A percentile compares a stretch with the other conserved stretches of the same genome.
phyloP scores from a whole-genome alignment of 176 grass and related monocot genomes.

The Paspalum vaginatum region DNA sequence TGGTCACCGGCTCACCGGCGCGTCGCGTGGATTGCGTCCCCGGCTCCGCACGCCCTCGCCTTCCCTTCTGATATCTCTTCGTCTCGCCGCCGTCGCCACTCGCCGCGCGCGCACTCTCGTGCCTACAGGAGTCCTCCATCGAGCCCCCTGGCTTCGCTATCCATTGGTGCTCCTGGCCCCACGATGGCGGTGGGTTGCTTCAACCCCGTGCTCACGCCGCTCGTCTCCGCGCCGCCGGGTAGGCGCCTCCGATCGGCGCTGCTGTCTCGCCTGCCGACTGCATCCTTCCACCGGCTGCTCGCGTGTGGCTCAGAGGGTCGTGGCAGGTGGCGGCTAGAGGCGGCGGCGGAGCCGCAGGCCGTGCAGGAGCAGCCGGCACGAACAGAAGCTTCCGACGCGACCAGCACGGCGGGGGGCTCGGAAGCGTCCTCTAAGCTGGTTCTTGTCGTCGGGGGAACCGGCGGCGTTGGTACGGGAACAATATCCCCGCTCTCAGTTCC shows the following conservation, averaged over 20 bases:
- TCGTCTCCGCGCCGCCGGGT: background rate
- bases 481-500: background rate
- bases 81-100: constrained; percentile 1
- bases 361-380: constrained; percentile 46
- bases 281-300: background rate
- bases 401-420: background rate
- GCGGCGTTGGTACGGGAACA: constrained; percentile 66
- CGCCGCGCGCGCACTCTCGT: background rate
- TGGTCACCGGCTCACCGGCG: background rate
- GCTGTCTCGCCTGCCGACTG: background rate
- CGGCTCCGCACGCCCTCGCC: background rate
- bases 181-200: constrained; percentile 16
- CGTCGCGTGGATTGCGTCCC: background rate
- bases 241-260: background rate
- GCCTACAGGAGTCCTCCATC: background rate
- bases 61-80: constrained; percentile 20
- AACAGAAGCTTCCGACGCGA: constrained; percentile 13
- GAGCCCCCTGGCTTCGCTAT: background rate
- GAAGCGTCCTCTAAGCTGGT: constrained; percentile 69
- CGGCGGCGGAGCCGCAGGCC: constrained; percentile 40
- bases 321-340: constrained; percentile 24
- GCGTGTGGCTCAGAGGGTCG: background rate
- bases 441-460: constrained; percentile 76
- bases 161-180: background rate
- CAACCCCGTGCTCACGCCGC: constrained; percentile 28